Evolutionary conservation across 148 eudicot genomes (phyloP).

Genomic region (Pharnaceum exiguum): DNA sequence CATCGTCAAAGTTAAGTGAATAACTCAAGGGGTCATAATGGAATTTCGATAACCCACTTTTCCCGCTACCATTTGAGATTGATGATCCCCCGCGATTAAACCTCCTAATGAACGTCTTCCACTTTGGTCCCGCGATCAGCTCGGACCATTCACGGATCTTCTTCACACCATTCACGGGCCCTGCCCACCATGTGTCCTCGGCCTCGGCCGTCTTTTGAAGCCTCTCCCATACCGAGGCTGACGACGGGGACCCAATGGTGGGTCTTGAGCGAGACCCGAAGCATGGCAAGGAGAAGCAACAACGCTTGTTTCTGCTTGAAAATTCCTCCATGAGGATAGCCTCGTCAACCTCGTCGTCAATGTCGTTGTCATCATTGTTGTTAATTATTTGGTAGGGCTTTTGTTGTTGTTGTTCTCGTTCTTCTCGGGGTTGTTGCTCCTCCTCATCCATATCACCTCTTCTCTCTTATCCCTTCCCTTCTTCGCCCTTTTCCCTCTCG

Average conservation of each 20-base stretch:
- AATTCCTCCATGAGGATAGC: slow-evolving; percentile 5
- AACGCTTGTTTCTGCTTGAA: slow-evolving; percentile 15
- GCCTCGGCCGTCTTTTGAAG: slow-evolving; percentile 24
- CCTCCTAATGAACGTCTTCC: slow-evolving; percentile 84
- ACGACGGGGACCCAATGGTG: slow-evolving; percentile 13
- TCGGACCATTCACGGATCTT: slow-evolving; percentile 86
- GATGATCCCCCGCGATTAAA: slow-evolving; percentile 33
- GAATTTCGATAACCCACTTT: slow-evolving; percentile 22
- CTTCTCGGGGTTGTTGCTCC: neutral
- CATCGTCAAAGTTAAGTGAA: slow-evolving; percentile 75
- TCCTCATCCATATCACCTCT: neutral
- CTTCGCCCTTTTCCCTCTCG: neutral
- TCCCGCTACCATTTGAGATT: neutral
- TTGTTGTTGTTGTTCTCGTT: neutral
- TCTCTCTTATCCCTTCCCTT: neutral
- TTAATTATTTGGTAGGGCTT: neutral
- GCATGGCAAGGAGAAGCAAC: slow-evolving; percentile 23
- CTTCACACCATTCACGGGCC: slow-evolving; percentile 44
- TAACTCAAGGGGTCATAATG: slow-evolving; percentile 75
- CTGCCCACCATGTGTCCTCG: slow-evolving; percentile 34
- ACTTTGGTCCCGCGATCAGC: slow-evolving; percentile 66
- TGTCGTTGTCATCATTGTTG: neutral
- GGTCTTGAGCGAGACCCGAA: slow-evolving; percentile 18
- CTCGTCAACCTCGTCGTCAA: neutral
- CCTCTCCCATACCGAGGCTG: slow-evolving; percentile 32